Evolutionary conservation across 805 yeast species (phyloP).

Genomic region (Deakozyma indianensis): DNA sequence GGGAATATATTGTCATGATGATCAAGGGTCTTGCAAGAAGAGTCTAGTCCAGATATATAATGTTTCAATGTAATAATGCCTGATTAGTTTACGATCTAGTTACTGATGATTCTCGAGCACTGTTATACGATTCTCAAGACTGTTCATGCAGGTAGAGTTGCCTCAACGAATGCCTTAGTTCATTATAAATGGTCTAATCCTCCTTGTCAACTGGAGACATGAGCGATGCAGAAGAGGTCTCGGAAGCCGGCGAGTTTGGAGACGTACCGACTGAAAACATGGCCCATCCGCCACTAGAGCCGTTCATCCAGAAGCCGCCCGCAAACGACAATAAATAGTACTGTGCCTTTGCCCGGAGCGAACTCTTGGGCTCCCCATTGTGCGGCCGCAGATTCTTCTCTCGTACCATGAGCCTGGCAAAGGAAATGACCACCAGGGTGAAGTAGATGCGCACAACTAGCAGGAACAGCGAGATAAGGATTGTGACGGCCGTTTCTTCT

Average conservation of each 20-base stretch:
- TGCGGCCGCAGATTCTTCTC: constrained; percentile 22
- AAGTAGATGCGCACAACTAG: constrained; percentile 38
- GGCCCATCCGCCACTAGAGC: background rate
- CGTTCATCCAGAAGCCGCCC: background rate
- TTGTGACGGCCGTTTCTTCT: constrained; percentile 28
- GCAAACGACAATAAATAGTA: constrained; percentile 3
- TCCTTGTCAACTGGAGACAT: background rate
- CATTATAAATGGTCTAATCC: background rate
- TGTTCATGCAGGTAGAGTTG: background rate
- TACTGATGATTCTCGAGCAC: no score
- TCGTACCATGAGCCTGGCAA: constrained; percentile 38
- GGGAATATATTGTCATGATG: constrained; percentile 60
- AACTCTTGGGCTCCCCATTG: constrained; percentile 21
- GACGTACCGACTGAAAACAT: background rate
- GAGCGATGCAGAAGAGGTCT: background rate
- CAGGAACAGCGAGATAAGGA: constrained; percentile 33
- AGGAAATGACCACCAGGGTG: constrained; percentile 39
- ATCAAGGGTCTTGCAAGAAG: constrained; percentile 19
- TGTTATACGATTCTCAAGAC: no score
- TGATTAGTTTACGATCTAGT: no score
- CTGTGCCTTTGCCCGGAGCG: constrained; percentile 18
- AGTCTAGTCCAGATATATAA: background rate
- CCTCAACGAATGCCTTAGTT: background rate
- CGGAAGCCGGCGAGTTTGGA: background rate
- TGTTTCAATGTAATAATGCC: no score